These are phyloP conservation scores for Tetrapisispora iriomotensis DNA, from an alignment of 805 yeast genomes.

Conservation along the genomic window DNA sequence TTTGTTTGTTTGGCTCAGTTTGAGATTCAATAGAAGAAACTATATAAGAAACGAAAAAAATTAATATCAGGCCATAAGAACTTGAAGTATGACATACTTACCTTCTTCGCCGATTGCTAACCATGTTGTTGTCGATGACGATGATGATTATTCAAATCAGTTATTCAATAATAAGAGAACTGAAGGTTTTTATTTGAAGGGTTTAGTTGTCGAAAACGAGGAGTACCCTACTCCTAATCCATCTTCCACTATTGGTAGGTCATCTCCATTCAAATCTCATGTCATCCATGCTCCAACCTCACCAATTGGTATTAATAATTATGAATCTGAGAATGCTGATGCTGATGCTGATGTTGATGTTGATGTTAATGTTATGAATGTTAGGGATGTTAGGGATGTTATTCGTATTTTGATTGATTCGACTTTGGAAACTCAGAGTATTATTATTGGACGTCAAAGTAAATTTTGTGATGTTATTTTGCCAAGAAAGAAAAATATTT, in stretches of 20 bases:
- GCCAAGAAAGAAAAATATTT: constrained; percentile 25
- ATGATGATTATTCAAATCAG: not conserved
- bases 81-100: constrained; percentile 19
- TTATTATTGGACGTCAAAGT: constrained; percentile 26
- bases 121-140: not conserved
- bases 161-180: not conserved
- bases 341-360: constrained; percentile 3
- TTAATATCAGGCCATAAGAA: not conserved
- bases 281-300: constrained; percentile 3
- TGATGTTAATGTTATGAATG: not conserved
- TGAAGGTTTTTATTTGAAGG: not conserved
- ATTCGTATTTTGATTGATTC: not conserved
- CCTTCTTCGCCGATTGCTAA: constrained; percentile 32
- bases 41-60: too few species aligned
- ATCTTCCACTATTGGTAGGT: constrained; percentile 42
- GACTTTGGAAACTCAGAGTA: constrained; percentile 8
- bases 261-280: constrained; percentile 26
- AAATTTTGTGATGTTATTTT: constrained; percentile 24
- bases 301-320: not conserved
- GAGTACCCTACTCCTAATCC: constrained; percentile 68
- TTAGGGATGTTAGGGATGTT: not conserved
- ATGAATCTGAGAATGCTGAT: constrained; percentile 12
- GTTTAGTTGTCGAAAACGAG: constrained; percentile 6
- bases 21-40: too few species aligned
- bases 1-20: too few species aligned